Base-by-base conservation (phyloP, 495 filamentous ascomycete species). In the Coniosporium apollinis region DNA sequence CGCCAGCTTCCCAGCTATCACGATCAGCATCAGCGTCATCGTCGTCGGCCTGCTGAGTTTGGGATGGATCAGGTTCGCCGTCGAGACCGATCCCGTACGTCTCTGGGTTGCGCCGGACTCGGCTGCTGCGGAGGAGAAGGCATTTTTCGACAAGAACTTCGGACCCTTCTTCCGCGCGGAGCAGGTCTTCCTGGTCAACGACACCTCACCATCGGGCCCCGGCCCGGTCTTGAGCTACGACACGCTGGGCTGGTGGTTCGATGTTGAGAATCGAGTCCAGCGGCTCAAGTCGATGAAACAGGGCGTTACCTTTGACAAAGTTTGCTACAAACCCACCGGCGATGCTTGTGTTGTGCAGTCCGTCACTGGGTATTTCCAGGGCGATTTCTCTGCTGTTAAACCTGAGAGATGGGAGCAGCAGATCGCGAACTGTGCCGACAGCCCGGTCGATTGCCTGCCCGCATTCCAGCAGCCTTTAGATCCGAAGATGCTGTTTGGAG, bases 51-150 rank as follows among this genome's bases (percentile, higher is more conserved):
- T 92, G 3, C 57, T 97, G 39, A 92, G 84, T 47, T 44, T 84
- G 22, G 89, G 89, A 10, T 93, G 84, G 83, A 54, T 85, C 21
- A 71, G 70, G 28, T 96, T 96, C 45, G 63, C 74, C 1, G 65
- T 97, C 37, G 91, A 96, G 51, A 80, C 66, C 14, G 78, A 94
- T 39, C 89, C 89, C 0, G 91, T 89, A 8, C 73, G 81, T 20
- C 56, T 97, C 29, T 97, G 89, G 89, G 91, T 97, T 10, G 86
- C 84, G 46, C 91, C 89, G 8, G 78, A 79, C 9, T 94, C 87
- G 1, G 72, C 72, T 28, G 86, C 91, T 11, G 87, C 89, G 0
- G 66, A 83, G 54, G 91, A 96, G 55, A 97, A 97, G 59, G 64
- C 66, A 10, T 96, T 89, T 53, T 97, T 94, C 47, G 89, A 96